These are phyloP conservation scores for Botrytis fragariae DNA, from an alignment of 2,329 filamentous ascomycete genomes.

Conservation along the genomic window DNA sequence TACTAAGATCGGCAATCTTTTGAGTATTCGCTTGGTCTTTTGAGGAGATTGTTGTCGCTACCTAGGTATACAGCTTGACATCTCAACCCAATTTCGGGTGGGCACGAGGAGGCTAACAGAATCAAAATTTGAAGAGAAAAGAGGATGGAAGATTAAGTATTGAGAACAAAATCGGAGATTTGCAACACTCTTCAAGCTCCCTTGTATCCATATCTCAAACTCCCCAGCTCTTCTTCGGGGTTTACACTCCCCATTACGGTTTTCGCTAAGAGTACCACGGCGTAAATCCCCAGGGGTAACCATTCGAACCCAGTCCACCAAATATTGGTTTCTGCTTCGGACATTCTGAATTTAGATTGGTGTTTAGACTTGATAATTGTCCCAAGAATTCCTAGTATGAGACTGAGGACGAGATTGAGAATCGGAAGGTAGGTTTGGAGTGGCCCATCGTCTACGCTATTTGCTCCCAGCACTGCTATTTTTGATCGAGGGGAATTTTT, in stretches of 20 bases:
- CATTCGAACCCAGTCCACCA: constrained; percentile 47
- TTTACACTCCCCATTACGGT: constrained; percentile 67
- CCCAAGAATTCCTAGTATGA: constrained; percentile 48
- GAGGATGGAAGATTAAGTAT: not conserved
- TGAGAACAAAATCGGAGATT: not conserved
- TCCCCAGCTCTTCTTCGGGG: constrained; percentile 58
- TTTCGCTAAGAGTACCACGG: constrained; percentile 59
- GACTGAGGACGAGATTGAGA: constrained; percentile 57
- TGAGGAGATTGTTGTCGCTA: not conserved
- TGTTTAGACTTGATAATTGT: constrained; percentile 29
- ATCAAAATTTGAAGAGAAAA: not conserved
- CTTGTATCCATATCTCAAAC: constrained; percentile 64
- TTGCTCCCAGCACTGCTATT: not conserved
- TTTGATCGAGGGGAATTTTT: not conserved
- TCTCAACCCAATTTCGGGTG: too few species aligned
- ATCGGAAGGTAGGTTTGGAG: constrained; percentile 58
- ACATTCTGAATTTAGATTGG: constrained; percentile 23
- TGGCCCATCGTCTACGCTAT: constrained; percentile 41
- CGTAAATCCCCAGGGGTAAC: constrained; percentile 58
- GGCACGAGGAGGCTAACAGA: not conserved
- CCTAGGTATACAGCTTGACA: not conserved
- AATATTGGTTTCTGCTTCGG: constrained; percentile 26
- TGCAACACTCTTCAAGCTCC: constrained; percentile 49
- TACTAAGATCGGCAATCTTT: not conserved
- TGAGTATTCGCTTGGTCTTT: not conserved